phyloP scores from a whole-genome alignment of 225 moss, liverwort and hornwort genomes.

The Climacium dendroides region DNA sequence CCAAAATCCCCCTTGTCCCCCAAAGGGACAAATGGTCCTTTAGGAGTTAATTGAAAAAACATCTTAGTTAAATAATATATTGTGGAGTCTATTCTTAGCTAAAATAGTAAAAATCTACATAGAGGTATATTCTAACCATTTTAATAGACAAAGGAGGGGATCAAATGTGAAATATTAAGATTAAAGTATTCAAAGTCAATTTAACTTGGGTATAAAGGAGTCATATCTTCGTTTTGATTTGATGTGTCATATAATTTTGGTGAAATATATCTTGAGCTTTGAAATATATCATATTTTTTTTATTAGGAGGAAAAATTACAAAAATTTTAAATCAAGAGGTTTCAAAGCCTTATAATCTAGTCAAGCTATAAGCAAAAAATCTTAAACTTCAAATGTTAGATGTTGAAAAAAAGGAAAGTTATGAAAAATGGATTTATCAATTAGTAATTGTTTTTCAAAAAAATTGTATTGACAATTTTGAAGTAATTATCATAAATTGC shows the following conservation, averaged over 20 bases:
- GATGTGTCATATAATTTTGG: not conserved
- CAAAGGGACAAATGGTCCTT: too few species aligned
- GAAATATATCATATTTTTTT: not conserved
- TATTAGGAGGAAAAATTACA: not conserved
- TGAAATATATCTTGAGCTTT: not conserved
- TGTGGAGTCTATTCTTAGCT: too few species aligned
- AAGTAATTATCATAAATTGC: not conserved
- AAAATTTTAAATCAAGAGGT: too few species aligned
- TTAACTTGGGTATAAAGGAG: not conserved
- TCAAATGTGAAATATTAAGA: not conserved
- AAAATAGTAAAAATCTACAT: not conserved
- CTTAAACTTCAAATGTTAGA: not conserved
- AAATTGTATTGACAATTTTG: not conserved
- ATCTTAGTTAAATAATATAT: not conserved
- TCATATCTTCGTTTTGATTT: not conserved
- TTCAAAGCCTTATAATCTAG: too few species aligned
- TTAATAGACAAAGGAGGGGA: rapidly evolving
- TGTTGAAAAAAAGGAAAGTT: not conserved
- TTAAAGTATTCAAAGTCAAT: not conserved
- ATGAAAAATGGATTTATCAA: not conserved
- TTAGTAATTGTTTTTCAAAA: not conserved
- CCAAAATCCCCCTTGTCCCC: too few species aligned
- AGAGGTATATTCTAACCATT: rapidly evolving
- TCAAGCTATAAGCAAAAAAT: too few species aligned
- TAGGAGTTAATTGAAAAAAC: too few species aligned